A percentile compares a stretch with the other conserved stretches of the same genome.
Conservation (phyloP, 2,329 filamentous ascomycete genomes). For the Pseudogymnoascus sp. region DNA sequence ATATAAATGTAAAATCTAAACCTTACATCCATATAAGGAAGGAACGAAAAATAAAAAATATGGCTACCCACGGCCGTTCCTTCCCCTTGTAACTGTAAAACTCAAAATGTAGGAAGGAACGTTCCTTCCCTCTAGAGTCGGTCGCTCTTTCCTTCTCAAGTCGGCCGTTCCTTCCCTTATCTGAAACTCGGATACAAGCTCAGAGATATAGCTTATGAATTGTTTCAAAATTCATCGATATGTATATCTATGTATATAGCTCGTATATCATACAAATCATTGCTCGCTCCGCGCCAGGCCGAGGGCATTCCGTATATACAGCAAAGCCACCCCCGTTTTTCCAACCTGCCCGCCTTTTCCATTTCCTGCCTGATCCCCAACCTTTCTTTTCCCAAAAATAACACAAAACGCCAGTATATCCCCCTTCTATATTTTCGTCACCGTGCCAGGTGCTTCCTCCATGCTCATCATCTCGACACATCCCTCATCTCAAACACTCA, state of each 20-base stretch:
- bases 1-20: too few relatives aligned
- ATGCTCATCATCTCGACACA: too few relatives aligned
- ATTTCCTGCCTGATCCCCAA: background rate
- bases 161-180: background rate
- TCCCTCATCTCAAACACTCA: background rate
- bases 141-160: too few relatives aligned
- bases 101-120: too few relatives aligned
- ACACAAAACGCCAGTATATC: background rate
- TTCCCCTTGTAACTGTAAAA: too few relatives aligned
- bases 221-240: background rate
- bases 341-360: background rate
- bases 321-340: background rate
- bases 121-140: too few relatives aligned
- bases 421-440: background rate
- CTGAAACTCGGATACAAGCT: background rate
- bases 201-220: background rate
- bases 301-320: conserved; percentile 3
- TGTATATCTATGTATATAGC: conserved; percentile 4
- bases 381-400: background rate
- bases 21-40: too few relatives aligned
- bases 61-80: too few relatives aligned
- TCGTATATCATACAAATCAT: conserved; percentile 4
- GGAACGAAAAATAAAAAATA: too few relatives aligned
- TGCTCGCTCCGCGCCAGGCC: background rate
- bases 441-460: too few relatives aligned